phyloP scores from a whole-genome alignment of 2,329 filamentous ascomycete genomes.

The Huntiella decipiens region DNA sequence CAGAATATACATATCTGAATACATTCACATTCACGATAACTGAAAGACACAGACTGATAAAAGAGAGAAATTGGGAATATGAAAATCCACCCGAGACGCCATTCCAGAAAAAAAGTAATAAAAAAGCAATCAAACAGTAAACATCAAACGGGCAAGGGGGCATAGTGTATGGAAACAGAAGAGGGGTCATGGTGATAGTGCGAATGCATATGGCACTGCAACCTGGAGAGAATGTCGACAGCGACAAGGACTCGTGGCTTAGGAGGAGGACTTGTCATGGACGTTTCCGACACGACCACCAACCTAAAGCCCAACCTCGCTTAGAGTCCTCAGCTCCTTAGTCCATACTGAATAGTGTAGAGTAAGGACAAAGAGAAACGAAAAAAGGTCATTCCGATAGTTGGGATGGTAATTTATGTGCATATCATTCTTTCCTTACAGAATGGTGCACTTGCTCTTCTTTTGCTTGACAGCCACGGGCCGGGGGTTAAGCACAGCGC shows the following conservation, averaged over 20 bases:
- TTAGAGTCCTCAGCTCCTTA: too few species aligned
- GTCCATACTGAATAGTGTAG: too few species aligned
- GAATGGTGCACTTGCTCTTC: conserved; percentile 49
- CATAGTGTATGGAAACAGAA: too few species aligned
- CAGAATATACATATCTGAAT: neutral
- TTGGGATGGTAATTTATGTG: neutral
- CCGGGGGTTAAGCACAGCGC: conserved; percentile 53
- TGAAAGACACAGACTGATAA: conserved; percentile 9
- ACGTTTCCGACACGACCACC: too few species aligned
- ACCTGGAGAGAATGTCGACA: too few species aligned
- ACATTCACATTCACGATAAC: conserved; percentile 1
- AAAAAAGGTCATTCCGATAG: too few species aligned
- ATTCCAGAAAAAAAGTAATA: conserved; percentile 13
- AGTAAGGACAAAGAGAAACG: too few species aligned
- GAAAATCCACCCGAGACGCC: conserved; percentile 12
- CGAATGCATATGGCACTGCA: too few species aligned
- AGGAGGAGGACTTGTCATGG: too few species aligned
- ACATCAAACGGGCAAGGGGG: neutral
- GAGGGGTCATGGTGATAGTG: too few species aligned
- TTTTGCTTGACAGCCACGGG: conserved; percentile 38
- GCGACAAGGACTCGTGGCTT: too few species aligned
- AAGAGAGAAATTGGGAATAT: conserved; percentile 17
- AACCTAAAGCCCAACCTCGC: neutral
- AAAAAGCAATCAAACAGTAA: conserved; percentile 1
- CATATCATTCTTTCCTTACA: conserved; percentile 26